phyloP scores from a whole-genome alignment of 805 yeast species.

The Dipodascus geniculatus region DNA sequence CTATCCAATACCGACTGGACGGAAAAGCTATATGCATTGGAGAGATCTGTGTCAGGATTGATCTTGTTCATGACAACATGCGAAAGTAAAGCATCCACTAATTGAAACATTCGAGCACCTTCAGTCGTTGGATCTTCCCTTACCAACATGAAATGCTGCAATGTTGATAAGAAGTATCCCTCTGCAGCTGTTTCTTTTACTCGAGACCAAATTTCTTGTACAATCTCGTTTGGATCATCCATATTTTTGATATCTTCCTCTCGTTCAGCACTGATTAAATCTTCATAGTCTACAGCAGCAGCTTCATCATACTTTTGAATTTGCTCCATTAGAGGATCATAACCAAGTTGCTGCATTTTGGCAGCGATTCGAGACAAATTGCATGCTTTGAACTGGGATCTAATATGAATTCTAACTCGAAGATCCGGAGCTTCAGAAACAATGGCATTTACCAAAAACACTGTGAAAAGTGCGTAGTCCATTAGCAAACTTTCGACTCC shows the following conservation, averaged over 20 bases:
- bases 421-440: conserved; percentile 23
- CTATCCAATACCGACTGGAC: conserved; percentile 61
- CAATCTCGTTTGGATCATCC: conserved; percentile 61
- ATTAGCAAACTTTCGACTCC: conserved; percentile 48
- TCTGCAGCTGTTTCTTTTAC: conserved; percentile 50
- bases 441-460: conserved; percentile 59
- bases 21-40: conserved; percentile 63
- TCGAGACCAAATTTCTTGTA: conserved; percentile 44
- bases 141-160: conserved; percentile 52
- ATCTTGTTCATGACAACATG: conserved; percentile 43
- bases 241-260: conserved; percentile 41
- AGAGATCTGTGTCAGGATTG: conserved; percentile 35
- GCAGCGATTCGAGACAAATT: conserved; percentile 44
- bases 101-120: conserved; percentile 39
- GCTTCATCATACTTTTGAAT: conserved; percentile 48
- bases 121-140: conserved; percentile 29
- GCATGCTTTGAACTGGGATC: conserved; percentile 47
- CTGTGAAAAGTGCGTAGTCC: conserved; percentile 61
- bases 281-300: conserved; percentile 44
- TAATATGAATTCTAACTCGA: conserved; percentile 38
- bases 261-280: conserved; percentile 28
- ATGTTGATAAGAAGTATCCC: conserved; percentile 45
- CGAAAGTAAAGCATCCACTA: conserved; percentile 54
- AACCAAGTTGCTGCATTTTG: conserved; percentile 39
- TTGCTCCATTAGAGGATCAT: conserved; percentile 50